phyloP scores from a whole-genome alignment of 345 rosid species.

The Adansonia digitata region DNA sequence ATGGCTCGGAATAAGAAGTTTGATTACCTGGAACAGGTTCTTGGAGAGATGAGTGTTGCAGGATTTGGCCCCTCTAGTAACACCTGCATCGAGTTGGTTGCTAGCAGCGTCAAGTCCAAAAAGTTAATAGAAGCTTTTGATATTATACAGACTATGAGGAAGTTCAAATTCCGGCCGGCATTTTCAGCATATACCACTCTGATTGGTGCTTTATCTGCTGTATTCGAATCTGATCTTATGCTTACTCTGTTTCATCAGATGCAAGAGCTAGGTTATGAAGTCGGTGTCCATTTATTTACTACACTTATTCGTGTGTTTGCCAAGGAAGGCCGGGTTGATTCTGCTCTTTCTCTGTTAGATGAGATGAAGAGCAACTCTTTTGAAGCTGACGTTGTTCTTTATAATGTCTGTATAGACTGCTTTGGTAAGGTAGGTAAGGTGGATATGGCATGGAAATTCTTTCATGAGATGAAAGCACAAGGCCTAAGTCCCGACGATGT shows the following conservation, averaged over 20 bases:
- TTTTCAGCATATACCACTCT: conserved; percentile 86
- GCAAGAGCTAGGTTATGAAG: conserved; percentile 97
- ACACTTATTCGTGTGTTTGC: conserved; percentile 80
- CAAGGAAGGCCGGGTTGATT: conserved; percentile 72
- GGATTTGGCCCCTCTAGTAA: conserved; percentile 67
- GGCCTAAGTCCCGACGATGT: conserved; percentile 84
- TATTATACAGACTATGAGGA: conserved; percentile 73
- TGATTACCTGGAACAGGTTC: conserved; percentile 55
- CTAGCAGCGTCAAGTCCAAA: conserved; percentile 49
- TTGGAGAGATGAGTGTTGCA: conserved; percentile 86
- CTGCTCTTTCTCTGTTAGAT: conserved; percentile 78
- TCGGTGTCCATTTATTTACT: conserved; percentile 74
- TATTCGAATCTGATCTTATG: conserved; percentile 61
- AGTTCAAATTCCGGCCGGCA: conserved; percentile 85
- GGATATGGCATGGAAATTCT: conserved; percentile 98
- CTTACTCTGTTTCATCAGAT: conserved; percentile 76
- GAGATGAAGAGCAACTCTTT: conserved; percentile 82
- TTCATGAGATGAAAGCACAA: conserved; percentile 72
- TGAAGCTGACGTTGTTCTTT: conserved; percentile 79
- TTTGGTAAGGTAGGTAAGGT: conserved; percentile 89
- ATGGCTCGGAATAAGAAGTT: conserved; percentile 58
- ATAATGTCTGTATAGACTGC: conserved; percentile 91
- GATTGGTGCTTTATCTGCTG: conserved; percentile 75
- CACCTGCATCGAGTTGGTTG: conserved; percentile 53
- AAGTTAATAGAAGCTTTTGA: conserved; percentile 75